phyloP scores from a whole-genome alignment of 2,329 filamentous ascomycete genomes.

The Sclerotinia spermophila region DNA sequence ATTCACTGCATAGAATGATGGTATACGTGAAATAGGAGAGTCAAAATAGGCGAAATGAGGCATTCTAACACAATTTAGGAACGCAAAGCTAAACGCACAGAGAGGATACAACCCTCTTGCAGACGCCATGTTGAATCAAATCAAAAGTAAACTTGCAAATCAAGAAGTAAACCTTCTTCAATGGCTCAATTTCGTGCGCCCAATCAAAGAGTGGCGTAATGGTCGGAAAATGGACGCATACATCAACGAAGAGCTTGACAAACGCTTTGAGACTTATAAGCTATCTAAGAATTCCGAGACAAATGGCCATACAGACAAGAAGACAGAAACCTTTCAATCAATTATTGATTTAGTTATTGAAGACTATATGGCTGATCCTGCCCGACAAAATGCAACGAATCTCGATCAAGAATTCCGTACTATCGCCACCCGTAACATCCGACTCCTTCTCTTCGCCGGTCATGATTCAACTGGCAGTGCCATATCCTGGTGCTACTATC shows the following conservation, averaged over 20 bases:
- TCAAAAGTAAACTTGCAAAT: conserved; percentile 23
- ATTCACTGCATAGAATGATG: not conserved
- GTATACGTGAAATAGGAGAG: not conserved
- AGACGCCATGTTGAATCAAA: conserved; percentile 24
- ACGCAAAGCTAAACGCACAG: conserved; percentile 24
- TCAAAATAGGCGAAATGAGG: not conserved
- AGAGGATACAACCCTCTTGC: conserved; percentile 26
- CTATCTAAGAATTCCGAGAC: conserved; percentile 7
- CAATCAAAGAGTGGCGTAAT: conserved; percentile 25
- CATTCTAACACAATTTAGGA: not conserved
- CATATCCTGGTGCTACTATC: conserved; percentile 24
- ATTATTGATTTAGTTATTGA: conserved; percentile 28
- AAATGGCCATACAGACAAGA: not conserved
- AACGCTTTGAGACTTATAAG: conserved; percentile 19
- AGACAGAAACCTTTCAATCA: conserved; percentile 15
- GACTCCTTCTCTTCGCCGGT: conserved; percentile 27
- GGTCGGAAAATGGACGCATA: conserved; percentile 27
- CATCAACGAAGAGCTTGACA: conserved; percentile 28
- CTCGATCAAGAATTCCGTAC: conserved; percentile 23
- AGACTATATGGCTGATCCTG: conserved; percentile 24
- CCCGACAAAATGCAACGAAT: not conserved
- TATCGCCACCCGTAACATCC: conserved; percentile 22
- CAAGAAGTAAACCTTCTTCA: conserved; percentile 23
- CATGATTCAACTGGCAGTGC: conserved; percentile 29
- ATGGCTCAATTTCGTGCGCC: conserved; percentile 24